Evolutionary conservation across 768 basidiomycete species (phyloP).

Genomic region (Megacollybia marginata): DNA sequence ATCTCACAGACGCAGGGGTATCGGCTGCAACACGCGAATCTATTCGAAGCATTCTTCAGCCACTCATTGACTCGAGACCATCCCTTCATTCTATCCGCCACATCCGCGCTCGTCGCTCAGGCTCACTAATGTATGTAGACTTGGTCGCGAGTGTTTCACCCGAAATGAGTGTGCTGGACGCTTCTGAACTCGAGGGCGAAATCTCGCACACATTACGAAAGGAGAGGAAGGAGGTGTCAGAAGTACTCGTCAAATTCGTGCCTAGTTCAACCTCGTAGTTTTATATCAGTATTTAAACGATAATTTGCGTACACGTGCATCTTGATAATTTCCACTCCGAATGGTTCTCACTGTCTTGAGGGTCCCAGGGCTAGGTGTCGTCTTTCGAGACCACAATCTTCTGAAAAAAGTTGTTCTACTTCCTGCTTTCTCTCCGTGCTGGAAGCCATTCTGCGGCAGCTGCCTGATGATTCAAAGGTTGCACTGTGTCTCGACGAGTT

Average conservation of each 20-base stretch:
- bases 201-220: conserved; percentile 50
- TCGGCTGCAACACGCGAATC: conserved; percentile 43
- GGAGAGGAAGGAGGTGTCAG: conserved; percentile 59
- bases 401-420: no score
- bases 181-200: conserved; percentile 51
- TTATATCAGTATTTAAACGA: no score
- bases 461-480: no score
- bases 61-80: conserved; percentile 28
- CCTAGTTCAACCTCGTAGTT: background rate
- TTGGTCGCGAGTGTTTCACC: conserved; percentile 66
- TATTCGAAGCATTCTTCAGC: conserved; percentile 51
- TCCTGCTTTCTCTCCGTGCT: no score
- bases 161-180: conserved; percentile 47
- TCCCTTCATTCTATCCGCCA: conserved; percentile 39
- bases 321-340: no score
- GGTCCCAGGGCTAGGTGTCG: no score
- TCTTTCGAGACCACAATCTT: no score
- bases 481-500: no score
- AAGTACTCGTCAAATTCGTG: conserved; percentile 60
- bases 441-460: no score
- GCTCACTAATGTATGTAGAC: conserved; percentile 81
- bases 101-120: conserved; percentile 69
- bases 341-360: no score
- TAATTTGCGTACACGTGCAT: no score
- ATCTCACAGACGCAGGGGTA: conserved; percentile 81